Base-by-base conservation (phyloP, 2,329 filamentous ascomycete genomes). In the Diatrype stigma region DNA sequence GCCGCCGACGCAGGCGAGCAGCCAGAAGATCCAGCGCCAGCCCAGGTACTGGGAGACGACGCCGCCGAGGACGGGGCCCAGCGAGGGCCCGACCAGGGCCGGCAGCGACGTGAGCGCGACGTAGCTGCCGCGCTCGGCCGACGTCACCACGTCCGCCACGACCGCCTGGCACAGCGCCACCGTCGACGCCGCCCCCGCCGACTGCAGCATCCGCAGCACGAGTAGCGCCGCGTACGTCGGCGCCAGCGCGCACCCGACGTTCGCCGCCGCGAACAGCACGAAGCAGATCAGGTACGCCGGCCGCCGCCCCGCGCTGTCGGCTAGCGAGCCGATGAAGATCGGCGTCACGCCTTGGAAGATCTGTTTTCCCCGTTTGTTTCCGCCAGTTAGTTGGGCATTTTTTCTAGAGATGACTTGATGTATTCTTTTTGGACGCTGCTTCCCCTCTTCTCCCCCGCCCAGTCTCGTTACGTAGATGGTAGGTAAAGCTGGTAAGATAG, bases 81-180 rank as follows among this genome's bases (percentile, higher is more conserved):
- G 32, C 0, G 67, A 60, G 2, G 67, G 67, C 0, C 63, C 70
- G 4, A 83, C 56, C 0, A 79, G 68, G 2, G 67, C 63, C 17
- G 70, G 75, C n/a, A 70, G 61, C 14, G 69, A 71, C 38, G 69
- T 74, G 60, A 71, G 76, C 32, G 71, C 79, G 45, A 83, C 73
- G 56, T 79, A 79, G 16, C 71, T 67, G 16, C 80, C 80, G 47
- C 82, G 70, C 59, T 86, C 81, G 0, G 74, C 73, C 2, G 75
- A 74, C 0, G 79, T 81, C 1, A 76, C 72, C 2, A 83, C 69
- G 55, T 86, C 84, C 1, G 76, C 76, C 2, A 85, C 75, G 1
- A 85, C 74, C 0, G 75, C 81, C 38, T 67, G 64, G 46, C 64
- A 66, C 1, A 86, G 67, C 0, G 82, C 75, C 16, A 84, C 70